Conservation (phyloP, 2,329 filamentous ascomycete genomes). For the Neonectria ditissima region DNA sequence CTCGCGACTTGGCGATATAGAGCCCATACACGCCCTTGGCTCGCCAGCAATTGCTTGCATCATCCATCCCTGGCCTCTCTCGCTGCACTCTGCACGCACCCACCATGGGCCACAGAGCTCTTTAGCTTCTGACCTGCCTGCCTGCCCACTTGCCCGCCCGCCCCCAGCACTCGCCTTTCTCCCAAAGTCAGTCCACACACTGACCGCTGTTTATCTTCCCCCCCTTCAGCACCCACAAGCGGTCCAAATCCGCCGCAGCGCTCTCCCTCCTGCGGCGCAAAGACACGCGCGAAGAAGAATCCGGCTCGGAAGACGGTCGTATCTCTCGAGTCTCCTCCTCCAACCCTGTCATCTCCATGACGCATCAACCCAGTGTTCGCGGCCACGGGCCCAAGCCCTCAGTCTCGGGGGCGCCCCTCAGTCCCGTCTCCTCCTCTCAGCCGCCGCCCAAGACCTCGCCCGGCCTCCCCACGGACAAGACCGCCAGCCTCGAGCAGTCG, state of each 20-base stretch:
- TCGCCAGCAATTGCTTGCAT: conserved; percentile 19
- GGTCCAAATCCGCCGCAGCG: conserved; percentile 65
- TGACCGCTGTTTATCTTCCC: conserved; percentile 45
- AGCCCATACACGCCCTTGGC: conserved; percentile 10
- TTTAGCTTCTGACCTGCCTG: conserved; percentile 31
- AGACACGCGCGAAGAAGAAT: conserved; percentile 64
- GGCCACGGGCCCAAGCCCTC: conserved; percentile 63
- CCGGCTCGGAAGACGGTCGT: conserved; percentile 64
- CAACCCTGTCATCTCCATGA: conserved; percentile 51
- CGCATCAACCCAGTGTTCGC: conserved; percentile 52
- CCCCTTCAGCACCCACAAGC: conserved; percentile 57
- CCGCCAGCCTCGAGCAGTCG: conserved; percentile 84
- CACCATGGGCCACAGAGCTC: conserved; percentile 37
- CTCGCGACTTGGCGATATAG: conserved; percentile 3
- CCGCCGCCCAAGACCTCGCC: conserved; percentile 44
- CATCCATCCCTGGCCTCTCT: conserved; percentile 22
- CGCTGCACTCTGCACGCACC: conserved; percentile 18
- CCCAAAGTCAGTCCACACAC: conserved; percentile 43
- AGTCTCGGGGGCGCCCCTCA: conserved; percentile 54
- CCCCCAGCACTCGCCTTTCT: conserved; percentile 28
- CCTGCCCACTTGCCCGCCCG: conserved; percentile 15
- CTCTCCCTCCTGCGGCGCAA: conserved; percentile 67
- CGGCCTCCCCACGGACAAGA: conserved; percentile 56
- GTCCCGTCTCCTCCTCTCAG: conserved; percentile 55
- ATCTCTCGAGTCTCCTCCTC: conserved; percentile 49